Evolutionary conservation across 2,329 filamentous ascomycete genomes (phyloP).

Genomic region (Xylariaceae sp.): DNA sequence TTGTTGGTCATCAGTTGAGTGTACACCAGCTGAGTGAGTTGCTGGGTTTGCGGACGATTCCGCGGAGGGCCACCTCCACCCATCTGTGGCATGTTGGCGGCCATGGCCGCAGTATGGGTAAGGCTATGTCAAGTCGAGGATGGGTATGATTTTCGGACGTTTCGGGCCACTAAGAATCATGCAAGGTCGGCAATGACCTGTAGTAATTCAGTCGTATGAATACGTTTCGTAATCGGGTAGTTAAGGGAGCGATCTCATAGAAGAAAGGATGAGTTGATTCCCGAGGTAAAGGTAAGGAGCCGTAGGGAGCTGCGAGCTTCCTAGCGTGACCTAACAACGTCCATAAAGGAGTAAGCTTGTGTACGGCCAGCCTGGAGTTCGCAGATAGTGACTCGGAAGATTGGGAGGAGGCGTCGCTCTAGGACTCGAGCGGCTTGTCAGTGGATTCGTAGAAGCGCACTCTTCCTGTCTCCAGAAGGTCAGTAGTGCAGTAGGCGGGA

Average conservation of each 20-base stretch:
- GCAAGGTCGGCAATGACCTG: too few relatives aligned
- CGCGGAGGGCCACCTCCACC: conserved; percentile 42
- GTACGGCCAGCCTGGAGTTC: conserved; percentile 1
- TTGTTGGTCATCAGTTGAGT: conserved; percentile 23
- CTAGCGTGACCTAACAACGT: conserved; percentile 12
- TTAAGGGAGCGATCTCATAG: background rate
- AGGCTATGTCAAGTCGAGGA: conserved; percentile 12
- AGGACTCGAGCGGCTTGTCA: too few relatives aligned
- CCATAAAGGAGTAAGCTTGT: conserved; percentile 13
- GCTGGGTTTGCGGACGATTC: conserved; percentile 35
- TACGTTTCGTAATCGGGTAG: background rate
- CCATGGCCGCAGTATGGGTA: conserved; percentile 45
- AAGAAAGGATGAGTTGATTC: background rate
- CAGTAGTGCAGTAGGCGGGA: too few relatives aligned
- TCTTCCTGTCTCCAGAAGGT: background rate
- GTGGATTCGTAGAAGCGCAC: too few relatives aligned
- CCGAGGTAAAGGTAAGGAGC: conserved; percentile 6
- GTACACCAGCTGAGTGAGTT: conserved; percentile 37
- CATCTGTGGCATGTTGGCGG: conserved; percentile 58
- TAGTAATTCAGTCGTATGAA: too few relatives aligned
- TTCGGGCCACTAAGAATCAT: too few relatives aligned
- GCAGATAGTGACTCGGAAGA: conserved; percentile 1
- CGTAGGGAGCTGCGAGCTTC: conserved; percentile 10
- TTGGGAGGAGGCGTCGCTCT: too few relatives aligned
- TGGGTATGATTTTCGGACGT: background rate